phyloP scores from a whole-genome alignment of 2,329 filamentous ascomycete species.

The Phyllosticta citrichinensis region DNA sequence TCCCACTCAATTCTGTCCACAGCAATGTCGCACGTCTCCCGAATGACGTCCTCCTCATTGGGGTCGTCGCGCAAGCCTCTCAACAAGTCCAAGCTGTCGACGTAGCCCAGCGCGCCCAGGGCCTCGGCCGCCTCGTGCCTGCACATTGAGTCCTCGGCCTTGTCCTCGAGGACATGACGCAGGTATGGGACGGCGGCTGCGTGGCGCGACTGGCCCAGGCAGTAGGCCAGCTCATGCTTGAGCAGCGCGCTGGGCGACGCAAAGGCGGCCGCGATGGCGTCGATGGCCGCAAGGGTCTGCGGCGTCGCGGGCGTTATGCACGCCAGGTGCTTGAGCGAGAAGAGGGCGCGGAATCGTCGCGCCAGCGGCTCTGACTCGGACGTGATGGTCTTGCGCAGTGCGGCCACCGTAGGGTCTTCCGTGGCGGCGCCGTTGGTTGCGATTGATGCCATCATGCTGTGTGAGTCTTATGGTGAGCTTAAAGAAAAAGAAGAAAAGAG shows the following conservation, averaged over 20 bases:
- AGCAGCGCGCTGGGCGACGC: slow-evolving; percentile 75
- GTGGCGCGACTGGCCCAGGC: slow-evolving; percentile 83
- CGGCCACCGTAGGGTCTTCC: slow-evolving; percentile 41
- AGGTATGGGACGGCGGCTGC: slow-evolving; percentile 63
- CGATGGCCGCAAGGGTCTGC: slow-evolving; percentile 52
- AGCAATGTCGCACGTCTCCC: slow-evolving; percentile 94
- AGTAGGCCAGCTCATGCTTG: slow-evolving; percentile 97
- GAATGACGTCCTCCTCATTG: slow-evolving; percentile 70
- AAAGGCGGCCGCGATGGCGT: slow-evolving; percentile 83
- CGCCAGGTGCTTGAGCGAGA: slow-evolving; percentile 92
- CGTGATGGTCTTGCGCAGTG: slow-evolving; percentile 65
- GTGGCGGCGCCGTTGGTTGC: neutral
- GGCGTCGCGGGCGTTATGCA: slow-evolving; percentile 49
- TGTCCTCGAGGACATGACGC: slow-evolving; percentile 62
- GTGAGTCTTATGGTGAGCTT: neutral
- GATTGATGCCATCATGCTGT: slow-evolving; percentile 2
- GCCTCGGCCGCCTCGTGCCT: slow-evolving; percentile 95
- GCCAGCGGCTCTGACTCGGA: slow-evolving; percentile 76
- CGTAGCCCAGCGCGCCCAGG: slow-evolving; percentile 73
- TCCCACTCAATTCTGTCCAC: slow-evolving; percentile 93
- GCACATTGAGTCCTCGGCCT: slow-evolving; percentile 86
- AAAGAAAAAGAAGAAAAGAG: neutral
- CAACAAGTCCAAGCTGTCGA: slow-evolving; percentile 63
- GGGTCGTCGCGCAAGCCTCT: slow-evolving; percentile 62
- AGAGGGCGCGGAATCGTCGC: slow-evolving; percentile 87